phyloP scores from a whole-genome alignment of 2,329 filamentous ascomycete species.

The Ambrosiella beaveri region DNA sequence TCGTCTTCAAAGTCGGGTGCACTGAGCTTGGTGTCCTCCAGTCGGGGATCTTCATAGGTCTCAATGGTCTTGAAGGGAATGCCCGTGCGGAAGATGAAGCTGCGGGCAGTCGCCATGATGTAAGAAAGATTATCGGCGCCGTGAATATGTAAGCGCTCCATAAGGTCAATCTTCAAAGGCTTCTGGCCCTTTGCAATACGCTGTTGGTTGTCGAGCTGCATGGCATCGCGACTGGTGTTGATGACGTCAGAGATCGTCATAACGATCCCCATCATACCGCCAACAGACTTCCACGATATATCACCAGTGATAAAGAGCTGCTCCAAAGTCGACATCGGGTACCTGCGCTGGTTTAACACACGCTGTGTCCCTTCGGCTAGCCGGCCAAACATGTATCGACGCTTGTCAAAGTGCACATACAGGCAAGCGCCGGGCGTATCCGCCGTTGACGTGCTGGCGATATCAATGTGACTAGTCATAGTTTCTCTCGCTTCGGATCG shows the following conservation, averaged over 20 bases:
- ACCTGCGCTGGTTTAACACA: slow-evolving; percentile 49
- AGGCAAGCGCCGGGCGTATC: slow-evolving; percentile 73
- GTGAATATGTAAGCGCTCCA: slow-evolving; percentile 44
- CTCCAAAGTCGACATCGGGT: slow-evolving; percentile 45
- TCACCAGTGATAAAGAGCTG: slow-evolving; percentile 72
- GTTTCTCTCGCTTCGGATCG: not conserved
- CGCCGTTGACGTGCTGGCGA: slow-evolving; percentile 67
- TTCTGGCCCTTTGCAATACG: slow-evolving; percentile 24
- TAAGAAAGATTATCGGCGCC: slow-evolving; percentile 68
- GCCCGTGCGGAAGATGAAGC: slow-evolving; percentile 74
- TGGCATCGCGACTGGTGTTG: slow-evolving; percentile 28
- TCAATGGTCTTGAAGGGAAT: slow-evolving; percentile 59
- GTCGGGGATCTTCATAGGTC: slow-evolving; percentile 31
- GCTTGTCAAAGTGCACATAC: slow-evolving; percentile 61
- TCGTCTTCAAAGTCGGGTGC: slow-evolving; percentile 58
- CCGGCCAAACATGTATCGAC: slow-evolving; percentile 73
- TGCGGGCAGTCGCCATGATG: slow-evolving; percentile 61
- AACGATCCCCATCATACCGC: slow-evolving; percentile 71
- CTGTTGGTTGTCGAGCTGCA: slow-evolving; percentile 24
- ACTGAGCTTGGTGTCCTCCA: slow-evolving; percentile 15
- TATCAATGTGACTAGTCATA: slow-evolving; percentile 61
- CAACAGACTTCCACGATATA: slow-evolving; percentile 57
- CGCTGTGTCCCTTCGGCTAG: slow-evolving; percentile 74
- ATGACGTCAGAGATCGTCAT: slow-evolving; percentile 62
- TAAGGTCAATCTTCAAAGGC: slow-evolving; percentile 15